A percentile compares a stretch with the other conserved stretches of the same genome.
These are phyloP conservation scores for Rhipidocladum racemiflorum DNA, from an alignment of 176 grass and related monocot genomes.

Conservation along the genomic window DNA sequence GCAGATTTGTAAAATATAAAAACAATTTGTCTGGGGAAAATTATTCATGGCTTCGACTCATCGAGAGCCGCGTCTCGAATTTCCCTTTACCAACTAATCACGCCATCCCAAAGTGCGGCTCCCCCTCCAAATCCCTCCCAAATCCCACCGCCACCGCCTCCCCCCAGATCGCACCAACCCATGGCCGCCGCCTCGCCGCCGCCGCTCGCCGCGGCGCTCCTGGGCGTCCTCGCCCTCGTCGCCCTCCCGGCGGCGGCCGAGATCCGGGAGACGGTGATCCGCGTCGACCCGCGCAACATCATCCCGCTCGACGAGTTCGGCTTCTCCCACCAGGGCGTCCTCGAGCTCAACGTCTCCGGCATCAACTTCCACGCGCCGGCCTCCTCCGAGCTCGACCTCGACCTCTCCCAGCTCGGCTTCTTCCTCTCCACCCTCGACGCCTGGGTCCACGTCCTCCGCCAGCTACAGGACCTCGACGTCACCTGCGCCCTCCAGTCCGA, in stretches of 20 bases:
- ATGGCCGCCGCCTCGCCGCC: constrained; percentile 35
- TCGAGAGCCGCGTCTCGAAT: not conserved
- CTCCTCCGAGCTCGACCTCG: constrained; percentile 60
- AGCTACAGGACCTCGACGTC: constrained; percentile 79
- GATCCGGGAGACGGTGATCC: constrained; percentile 71
- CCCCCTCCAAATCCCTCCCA: constrained; percentile 20
- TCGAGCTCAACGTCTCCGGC: constrained; percentile 84
- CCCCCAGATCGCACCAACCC: constrained; percentile 20
- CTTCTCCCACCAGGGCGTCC: constrained; percentile 67
- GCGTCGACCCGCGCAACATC: constrained; percentile 68
- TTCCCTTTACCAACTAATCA: constrained; percentile 43
- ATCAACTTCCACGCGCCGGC: constrained; percentile 58
- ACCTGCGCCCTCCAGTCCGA: constrained; percentile 91
- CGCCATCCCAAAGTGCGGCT: constrained; percentile 37
- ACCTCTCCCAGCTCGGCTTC: constrained; percentile 87
- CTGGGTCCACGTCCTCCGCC: constrained; percentile 85
- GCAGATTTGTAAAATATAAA: too few relatives aligned
- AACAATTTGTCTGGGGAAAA: too few relatives aligned
- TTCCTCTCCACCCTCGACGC: constrained; percentile 94
- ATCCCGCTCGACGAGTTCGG: constrained; percentile 95
- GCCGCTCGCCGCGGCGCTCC: constrained; percentile 24
- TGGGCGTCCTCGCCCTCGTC: constrained; percentile 13
- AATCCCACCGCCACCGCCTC: constrained; percentile 14
- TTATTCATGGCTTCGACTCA: too few relatives aligned
- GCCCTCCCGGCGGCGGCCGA: constrained; percentile 41